These are phyloP conservation scores for Phytophthora pistaciae DNA, from an alignment of 352 stramenopile species.

Conservation along the genomic window DNA sequence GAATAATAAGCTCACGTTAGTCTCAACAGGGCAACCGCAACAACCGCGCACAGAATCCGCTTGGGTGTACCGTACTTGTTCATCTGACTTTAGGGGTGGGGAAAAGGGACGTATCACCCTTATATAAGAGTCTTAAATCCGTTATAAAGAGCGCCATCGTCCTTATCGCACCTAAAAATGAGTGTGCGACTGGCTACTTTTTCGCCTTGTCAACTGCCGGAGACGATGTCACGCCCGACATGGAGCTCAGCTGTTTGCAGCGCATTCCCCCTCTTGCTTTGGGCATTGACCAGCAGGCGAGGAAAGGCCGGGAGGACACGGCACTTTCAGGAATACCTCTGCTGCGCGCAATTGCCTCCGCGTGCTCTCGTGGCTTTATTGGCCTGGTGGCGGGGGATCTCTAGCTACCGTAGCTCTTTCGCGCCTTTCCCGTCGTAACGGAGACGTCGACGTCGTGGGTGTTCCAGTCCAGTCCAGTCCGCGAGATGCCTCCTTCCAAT, in stretches of 20 bases:
- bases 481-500: constrained; percentile 31
- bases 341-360: constrained; percentile 13
- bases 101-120: neutral
- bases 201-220: constrained; percentile 7
- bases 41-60: constrained; percentile 29
- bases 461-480: neutral
- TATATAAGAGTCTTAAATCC: constrained; percentile 2
- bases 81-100: constrained; percentile 41
- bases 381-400: constrained; percentile 3
- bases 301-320: constrained; percentile 25
- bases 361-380: neutral
- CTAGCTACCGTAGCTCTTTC: too few species aligned
- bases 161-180: constrained; percentile 13
- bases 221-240: constrained; percentile 35
- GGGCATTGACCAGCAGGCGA: constrained; percentile 32
- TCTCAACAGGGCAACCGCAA: constrained; percentile 34
- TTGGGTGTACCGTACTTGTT: constrained; percentile 9
- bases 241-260: constrained; percentile 43
- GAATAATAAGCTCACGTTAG: constrained; percentile 3
- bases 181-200: constrained; percentile 34
- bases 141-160: constrained; percentile 10
- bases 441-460: constrained; percentile 3
- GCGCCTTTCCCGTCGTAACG: constrained; percentile 20
- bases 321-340: constrained; percentile 14
- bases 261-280: constrained; percentile 38